Conservation (phyloP, 2,329 filamentous ascomycete genomes). For the Cordyceps tenuipes region DNA sequence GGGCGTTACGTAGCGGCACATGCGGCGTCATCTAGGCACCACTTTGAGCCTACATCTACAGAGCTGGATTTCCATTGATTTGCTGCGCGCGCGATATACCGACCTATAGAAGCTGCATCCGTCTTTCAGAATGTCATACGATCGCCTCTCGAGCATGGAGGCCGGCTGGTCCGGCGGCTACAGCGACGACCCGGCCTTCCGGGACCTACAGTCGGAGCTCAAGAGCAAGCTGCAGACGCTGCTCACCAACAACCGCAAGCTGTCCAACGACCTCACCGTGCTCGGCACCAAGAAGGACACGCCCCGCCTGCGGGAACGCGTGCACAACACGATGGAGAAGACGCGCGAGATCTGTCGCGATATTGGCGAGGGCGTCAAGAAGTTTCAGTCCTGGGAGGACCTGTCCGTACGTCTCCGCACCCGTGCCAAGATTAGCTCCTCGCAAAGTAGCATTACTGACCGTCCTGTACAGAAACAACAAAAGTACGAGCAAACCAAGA, state of each 20-base stretch:
- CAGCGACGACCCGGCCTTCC: slow-evolving; percentile 87
- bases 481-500: slow-evolving; percentile 92
- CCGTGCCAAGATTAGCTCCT: not conserved
- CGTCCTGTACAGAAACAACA: slow-evolving; percentile 64
- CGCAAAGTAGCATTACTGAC: not conserved
- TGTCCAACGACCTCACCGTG: slow-evolving; percentile 75
- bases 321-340: slow-evolving; percentile 80
- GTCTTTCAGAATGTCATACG: slow-evolving; percentile 67
- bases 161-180: slow-evolving; percentile 71
- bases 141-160: slow-evolving; percentile 77
- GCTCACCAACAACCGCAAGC: slow-evolving; percentile 76
- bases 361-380: slow-evolving; percentile 89
- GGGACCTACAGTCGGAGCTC: slow-evolving; percentile 69
- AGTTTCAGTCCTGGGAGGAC: slow-evolving; percentile 78
- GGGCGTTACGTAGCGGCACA: slow-evolving; percentile 14
- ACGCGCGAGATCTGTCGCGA: slow-evolving; percentile 81
- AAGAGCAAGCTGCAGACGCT: slow-evolving; percentile 85
- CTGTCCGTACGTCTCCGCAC: slow-evolving; percentile 51
- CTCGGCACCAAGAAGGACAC: slow-evolving; percentile 89
- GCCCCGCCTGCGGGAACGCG: slow-evolving; percentile 79
- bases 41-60: slow-evolving; percentile 13
- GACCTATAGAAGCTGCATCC: not conserved
- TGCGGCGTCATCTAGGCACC: slow-evolving; percentile 17
- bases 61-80: not conserved
- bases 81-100: not conserved